These are phyloP conservation scores for Arthromyces matolae DNA, from an alignment of 768 basidiomycete genomes.

Conservation along the genomic window DNA sequence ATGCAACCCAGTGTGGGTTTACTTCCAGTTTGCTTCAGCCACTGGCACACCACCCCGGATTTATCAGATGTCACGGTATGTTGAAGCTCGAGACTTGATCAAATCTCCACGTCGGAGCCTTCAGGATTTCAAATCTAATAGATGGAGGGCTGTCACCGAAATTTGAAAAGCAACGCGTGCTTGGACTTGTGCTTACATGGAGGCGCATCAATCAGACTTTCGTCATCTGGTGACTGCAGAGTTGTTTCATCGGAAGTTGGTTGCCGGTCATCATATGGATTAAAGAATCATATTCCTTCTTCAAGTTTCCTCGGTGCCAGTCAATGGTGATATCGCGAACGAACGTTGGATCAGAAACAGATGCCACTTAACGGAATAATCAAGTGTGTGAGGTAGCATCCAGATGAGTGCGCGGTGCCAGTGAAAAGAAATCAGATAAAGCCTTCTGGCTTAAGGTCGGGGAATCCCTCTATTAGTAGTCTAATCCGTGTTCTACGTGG, in stretches of 20 bases:
- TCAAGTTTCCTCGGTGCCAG: slow-evolving; percentile 7
- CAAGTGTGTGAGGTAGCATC: background rate
- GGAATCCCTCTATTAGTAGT: background rate
- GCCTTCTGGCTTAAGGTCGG: slow-evolving; percentile 2
- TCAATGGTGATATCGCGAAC: too few relatives aligned
- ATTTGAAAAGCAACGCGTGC: background rate
- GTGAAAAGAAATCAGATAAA: too few relatives aligned
- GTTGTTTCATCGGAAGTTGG: slow-evolving; percentile 8
- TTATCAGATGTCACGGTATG: slow-evolving; percentile 5
- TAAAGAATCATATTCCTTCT: background rate
- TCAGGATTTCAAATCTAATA: background rate
- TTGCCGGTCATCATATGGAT: background rate
- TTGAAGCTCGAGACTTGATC: too few relatives aligned
- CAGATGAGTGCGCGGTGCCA: too few relatives aligned
- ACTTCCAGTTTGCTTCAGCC: background rate
- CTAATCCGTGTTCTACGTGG: slow-evolving; percentile 13
- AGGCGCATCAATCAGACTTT: slow-evolving; percentile 1
- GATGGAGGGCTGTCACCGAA: background rate
- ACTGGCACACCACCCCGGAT: slow-evolving; percentile 1
- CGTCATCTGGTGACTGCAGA: background rate
- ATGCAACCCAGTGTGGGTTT: too few relatives aligned
- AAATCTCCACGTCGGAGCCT: background rate
- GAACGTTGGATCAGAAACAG: background rate
- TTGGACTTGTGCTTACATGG: too few relatives aligned
- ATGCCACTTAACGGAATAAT: background rate